phyloP scores from a whole-genome alignment of 495 filamentous ascomycete genomes.

The Penicillium dipodomyicola region DNA sequence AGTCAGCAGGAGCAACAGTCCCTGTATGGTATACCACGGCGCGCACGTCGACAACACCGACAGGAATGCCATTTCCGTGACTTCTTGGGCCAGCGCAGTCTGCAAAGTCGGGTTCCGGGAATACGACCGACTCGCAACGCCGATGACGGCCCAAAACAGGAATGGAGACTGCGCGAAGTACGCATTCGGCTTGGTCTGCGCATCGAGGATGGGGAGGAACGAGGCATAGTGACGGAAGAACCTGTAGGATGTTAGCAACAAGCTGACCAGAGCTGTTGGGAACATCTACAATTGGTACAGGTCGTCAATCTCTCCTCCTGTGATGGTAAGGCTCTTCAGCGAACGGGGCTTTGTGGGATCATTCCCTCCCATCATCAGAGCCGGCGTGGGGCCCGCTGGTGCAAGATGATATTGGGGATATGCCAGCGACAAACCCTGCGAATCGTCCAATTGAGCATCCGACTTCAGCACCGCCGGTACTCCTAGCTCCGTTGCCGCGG shows the following conservation, averaged over 20 bases:
- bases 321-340: slow-evolving; percentile 30
- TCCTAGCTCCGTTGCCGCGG: slow-evolving; percentile 34
- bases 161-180: slow-evolving; percentile 47
- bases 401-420: slow-evolving; percentile 22
- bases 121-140: slow-evolving; percentile 39
- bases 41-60: slow-evolving; percentile 37
- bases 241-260: slow-evolving; percentile 25
- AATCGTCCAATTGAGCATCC: slow-evolving; percentile 7
- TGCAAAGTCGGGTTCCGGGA: slow-evolving; percentile 43
- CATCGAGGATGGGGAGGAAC: slow-evolving; percentile 48
- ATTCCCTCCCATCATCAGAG: slow-evolving; percentile 10
- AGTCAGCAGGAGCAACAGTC: slow-evolving; percentile 44
- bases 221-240: slow-evolving; percentile 48
- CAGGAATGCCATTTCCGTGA: slow-evolving; percentile 46
- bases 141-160: slow-evolving; percentile 52
- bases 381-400: slow-evolving; percentile 6
- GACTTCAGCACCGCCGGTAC: slow-evolving; percentile 4
- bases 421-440: slow-evolving; percentile 17
- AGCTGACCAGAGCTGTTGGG: not conserved
- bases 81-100: slow-evolving; percentile 35
- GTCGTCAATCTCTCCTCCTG: slow-evolving; percentile 38
- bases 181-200: slow-evolving; percentile 36
- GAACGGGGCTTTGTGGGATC: slow-evolving; percentile 28
- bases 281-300: slow-evolving; percentile 33
- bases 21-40: slow-evolving; percentile 49